phyloP scores from a whole-genome alignment of 2,329 filamentous ascomycete genomes.

The Phoma sp. region DNA sequence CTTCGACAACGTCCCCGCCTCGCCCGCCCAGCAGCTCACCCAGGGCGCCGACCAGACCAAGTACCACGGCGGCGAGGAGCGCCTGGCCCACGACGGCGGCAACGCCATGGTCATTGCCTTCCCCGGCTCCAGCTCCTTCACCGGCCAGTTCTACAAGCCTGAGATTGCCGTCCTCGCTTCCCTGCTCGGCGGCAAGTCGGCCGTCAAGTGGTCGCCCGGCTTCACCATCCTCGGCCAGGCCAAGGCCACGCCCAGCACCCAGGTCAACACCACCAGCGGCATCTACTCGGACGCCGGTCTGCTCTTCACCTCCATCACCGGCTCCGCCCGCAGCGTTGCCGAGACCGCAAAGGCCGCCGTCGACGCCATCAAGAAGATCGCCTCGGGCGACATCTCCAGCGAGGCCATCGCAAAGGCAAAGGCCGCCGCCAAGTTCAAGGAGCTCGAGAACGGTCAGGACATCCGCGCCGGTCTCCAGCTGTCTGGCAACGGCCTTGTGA shows the following conservation, averaged over 20 bases:
- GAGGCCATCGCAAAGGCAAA: slow-evolving; percentile 92
- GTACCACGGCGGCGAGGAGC: slow-evolving; percentile 96
- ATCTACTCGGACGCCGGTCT: slow-evolving; percentile 95
- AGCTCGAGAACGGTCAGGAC: slow-evolving; percentile 81
- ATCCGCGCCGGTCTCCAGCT: slow-evolving; percentile 78
- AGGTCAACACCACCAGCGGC: slow-evolving; percentile 75
- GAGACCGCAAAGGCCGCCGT: slow-evolving; percentile 77
- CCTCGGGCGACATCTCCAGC: slow-evolving; percentile 74
- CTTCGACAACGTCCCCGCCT: slow-evolving; percentile 74
- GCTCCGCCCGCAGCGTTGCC: slow-evolving; percentile 74
- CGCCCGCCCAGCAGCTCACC: slow-evolving; percentile 51
- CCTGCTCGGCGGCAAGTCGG: slow-evolving; percentile 87
- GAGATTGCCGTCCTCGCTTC: slow-evolving; percentile 86
- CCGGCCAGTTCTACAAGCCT: slow-evolving; percentile 79
- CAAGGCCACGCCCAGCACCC: slow-evolving; percentile 68
- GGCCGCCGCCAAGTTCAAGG: slow-evolving; percentile 90
- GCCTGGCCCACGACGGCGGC: slow-evolving; percentile 75
- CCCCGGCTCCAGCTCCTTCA: slow-evolving; percentile 82
- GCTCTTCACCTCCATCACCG: slow-evolving; percentile 80
- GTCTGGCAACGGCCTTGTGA: slow-evolving; percentile 83
- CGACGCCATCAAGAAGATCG: slow-evolving; percentile 81
- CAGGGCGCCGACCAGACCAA: slow-evolving; percentile 72
- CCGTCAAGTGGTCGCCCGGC: slow-evolving; percentile 93
- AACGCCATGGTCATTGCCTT: slow-evolving; percentile 92
- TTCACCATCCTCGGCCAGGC: slow-evolving; percentile 89